Evolutionary conservation across 129 eudicot species (phyloP).

Genomic region (Tagetes erecta): DNA sequence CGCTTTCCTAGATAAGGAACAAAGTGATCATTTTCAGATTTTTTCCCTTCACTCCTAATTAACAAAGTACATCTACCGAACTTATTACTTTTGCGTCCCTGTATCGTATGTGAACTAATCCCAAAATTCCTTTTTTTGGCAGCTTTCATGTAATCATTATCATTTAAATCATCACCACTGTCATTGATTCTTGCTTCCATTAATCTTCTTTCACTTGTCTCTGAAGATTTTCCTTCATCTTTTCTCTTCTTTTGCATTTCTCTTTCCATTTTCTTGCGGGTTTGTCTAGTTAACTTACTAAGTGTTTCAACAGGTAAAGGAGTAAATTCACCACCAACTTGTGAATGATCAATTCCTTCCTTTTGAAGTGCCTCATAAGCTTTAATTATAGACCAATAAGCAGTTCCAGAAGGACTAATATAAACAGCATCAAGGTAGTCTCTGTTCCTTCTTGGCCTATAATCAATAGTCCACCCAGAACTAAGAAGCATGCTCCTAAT

Average conservation of each 20-base stretch:
- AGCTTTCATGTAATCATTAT: constrained; percentile 33
- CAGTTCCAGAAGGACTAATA: constrained; percentile 87
- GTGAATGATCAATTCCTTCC: constrained; percentile 51
- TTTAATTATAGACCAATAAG: constrained; percentile 94
- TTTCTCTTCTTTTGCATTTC: constrained; percentile 77
- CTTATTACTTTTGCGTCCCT: constrained; percentile 59
- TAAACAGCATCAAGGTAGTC: constrained; percentile 97
- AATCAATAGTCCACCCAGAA: constrained; percentile 95
- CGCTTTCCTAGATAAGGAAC: constrained; percentile 77
- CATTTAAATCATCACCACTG: constrained; percentile 49
- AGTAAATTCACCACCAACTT: constrained; percentile 54
- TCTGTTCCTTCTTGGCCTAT: constrained; percentile 91
- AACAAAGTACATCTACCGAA: constrained; percentile 77
- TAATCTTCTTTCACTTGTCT: constrained; percentile 40
- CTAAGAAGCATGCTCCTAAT: constrained; percentile 81
- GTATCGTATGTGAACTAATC: constrained; percentile 40
- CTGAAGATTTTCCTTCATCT: constrained; percentile 47
- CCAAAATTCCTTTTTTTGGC: constrained; percentile 25
- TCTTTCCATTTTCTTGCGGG: constrained; percentile 78
- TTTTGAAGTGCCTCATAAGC: constrained; percentile 96
- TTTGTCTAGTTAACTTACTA: constrained; percentile 86
- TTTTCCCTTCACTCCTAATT: constrained; percentile 60
- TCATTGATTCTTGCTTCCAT: constrained; percentile 32
- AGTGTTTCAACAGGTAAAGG: constrained; percentile 74
- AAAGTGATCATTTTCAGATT: constrained; percentile 59